These are phyloP conservation scores for Cenchrus americanus DNA, from an alignment of 176 grass and related monocot genomes.

Conservation along the genomic window DNA sequence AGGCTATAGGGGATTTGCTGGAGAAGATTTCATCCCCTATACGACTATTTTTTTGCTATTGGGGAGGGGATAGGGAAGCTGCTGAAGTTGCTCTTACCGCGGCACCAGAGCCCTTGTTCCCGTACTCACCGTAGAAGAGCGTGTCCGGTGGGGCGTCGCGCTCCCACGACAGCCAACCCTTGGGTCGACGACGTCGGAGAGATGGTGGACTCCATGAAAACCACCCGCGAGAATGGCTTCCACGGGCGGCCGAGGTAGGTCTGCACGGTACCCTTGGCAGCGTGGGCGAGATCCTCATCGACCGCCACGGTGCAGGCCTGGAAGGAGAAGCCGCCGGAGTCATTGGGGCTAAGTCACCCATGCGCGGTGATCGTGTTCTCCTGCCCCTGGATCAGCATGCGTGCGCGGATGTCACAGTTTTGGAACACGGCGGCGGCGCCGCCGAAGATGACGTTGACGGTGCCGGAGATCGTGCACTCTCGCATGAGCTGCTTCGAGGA, in stretches of 20 bases:
- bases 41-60: no score
- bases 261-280: neutral
- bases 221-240: neutral
- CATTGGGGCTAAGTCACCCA: neutral
- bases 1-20: no score
- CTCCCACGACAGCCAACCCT: conserved; percentile 41
- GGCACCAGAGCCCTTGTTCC: neutral
- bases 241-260: conserved; percentile 56
- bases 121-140: conserved; percentile 33
- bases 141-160: neutral
- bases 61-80: no score
- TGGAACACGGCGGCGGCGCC: conserved; percentile 47
- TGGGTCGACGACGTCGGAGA: neutral
- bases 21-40: no score
- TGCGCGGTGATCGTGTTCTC: conserved; percentile 53
- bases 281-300: conserved; percentile 18
- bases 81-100: neutral
- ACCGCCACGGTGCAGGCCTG: conserved; percentile 38
- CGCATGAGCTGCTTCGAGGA: neutral
- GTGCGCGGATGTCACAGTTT: conserved; percentile 40
- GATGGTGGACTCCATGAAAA: conserved; percentile 20
- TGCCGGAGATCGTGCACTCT: neutral
- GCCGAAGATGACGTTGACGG: conserved; percentile 42
- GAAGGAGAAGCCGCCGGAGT: conserved; percentile 41
- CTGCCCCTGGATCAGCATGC: conserved; percentile 34